Conservation (phyloP, 768 basidiomycete genomes). For the Russula dissimulans region DNA sequence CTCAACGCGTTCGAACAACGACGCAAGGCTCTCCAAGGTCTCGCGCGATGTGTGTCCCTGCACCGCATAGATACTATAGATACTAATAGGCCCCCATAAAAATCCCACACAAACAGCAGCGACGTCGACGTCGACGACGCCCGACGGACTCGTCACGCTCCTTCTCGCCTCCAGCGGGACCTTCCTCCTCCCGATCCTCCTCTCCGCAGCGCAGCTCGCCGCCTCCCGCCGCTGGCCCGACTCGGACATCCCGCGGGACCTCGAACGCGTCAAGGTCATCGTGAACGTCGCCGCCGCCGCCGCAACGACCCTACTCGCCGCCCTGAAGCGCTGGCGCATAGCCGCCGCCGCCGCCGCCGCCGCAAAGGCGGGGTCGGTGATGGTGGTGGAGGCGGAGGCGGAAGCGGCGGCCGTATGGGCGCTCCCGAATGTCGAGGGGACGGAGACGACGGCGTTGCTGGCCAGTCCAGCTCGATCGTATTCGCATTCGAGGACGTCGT, state of each 20-base stretch:
- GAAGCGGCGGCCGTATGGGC: too few species aligned
- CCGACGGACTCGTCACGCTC: not conserved
- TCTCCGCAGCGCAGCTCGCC: conserved; percentile 11
- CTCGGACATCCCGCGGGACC: conserved; percentile 6
- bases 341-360: not conserved
- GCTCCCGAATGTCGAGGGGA: not conserved
- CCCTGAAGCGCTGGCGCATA: conserved; percentile 5
- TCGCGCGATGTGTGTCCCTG: not conserved
- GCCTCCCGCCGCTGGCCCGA: conserved; percentile 10
- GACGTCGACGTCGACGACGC: conserved; percentile 7
- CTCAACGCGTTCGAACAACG: conserved; percentile 13
- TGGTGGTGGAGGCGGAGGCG: not conserved
- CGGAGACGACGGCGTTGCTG: conserved; percentile 8
- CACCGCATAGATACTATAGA: too few species aligned
- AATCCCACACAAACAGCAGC: not conserved
- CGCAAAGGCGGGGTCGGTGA: too few species aligned
- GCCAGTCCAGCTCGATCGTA: not conserved
- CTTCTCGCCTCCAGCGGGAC: conserved; percentile 6
- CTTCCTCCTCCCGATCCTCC: conserved; percentile 14
- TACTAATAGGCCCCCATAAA: too few species aligned
- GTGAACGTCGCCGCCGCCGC: conserved; percentile 10
- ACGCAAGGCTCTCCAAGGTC: not conserved
- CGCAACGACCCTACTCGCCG: conserved; percentile 6
- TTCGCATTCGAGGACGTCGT: not conserved
- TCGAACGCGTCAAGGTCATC: conserved; percentile 14